These are phyloP conservation scores for Pythium graminicola DNA, from an alignment of 352 stramenopile genomes.

Conservation along the genomic window DNA sequence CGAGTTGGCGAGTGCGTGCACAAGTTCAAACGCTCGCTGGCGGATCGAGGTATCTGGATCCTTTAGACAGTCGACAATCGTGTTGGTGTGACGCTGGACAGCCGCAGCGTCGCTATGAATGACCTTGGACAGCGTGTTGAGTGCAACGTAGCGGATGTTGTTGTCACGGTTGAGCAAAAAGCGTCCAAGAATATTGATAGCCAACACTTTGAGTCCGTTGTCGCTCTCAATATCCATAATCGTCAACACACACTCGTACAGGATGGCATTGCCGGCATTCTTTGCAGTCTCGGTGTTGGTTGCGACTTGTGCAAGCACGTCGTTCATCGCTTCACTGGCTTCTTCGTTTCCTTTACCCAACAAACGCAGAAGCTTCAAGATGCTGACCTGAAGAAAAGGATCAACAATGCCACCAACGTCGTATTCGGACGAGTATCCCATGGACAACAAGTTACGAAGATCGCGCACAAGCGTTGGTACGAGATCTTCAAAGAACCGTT, in stretches of 20 bases:
- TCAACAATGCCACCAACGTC: constrained; percentile 98
- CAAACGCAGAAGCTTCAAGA: constrained; percentile 90
- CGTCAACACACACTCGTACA: constrained; percentile 99
- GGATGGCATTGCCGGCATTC: constrained; percentile 98
- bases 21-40: constrained; percentile 97
- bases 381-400: constrained; percentile 94
- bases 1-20: constrained; percentile 97
- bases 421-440: constrained; percentile 98
- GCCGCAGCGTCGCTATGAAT: constrained; percentile 87
- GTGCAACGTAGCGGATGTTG: constrained; percentile 99
- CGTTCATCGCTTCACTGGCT: constrained; percentile 92
- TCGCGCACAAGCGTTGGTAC: constrained; percentile 73
- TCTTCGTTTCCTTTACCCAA: constrained; percentile 95
- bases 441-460: constrained; percentile 95
- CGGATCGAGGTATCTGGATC: constrained; percentile 98
- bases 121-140: constrained; percentile 95
- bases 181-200: constrained; percentile 98
- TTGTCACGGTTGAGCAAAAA: constrained; percentile 99
- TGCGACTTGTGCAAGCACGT: constrained; percentile 98
- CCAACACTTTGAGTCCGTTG: constrained; percentile 93
- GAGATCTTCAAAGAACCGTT: constrained; percentile 67
- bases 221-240: constrained; percentile 99
- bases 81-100: constrained; percentile 96
- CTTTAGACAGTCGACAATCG: constrained; percentile 92
- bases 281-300: constrained; percentile 99